Conservation (phyloP, 2,329 filamentous ascomycete species). For the Fusarium proliferatum region DNA sequence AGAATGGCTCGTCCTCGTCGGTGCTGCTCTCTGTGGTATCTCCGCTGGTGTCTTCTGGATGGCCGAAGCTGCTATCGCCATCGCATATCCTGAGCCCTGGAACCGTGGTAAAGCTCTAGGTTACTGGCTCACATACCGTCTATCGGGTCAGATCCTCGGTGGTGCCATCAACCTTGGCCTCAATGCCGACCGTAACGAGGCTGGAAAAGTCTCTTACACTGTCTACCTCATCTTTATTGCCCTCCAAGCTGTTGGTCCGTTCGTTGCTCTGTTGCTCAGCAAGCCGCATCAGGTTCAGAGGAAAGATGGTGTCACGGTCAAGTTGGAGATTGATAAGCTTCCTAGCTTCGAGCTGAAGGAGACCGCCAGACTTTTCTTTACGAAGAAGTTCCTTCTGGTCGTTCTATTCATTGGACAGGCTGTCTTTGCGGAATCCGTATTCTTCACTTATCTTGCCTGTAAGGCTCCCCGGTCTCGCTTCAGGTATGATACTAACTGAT, state of each 20-base stretch:
- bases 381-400: slow-evolving; percentile 70
- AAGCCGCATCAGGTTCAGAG: slow-evolving; percentile 71
- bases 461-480: background rate
- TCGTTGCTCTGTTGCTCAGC: slow-evolving; percentile 73
- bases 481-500: background rate
- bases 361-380: slow-evolving; percentile 69
- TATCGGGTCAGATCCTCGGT: slow-evolving; percentile 75
- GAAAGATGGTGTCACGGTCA: slow-evolving; percentile 71
- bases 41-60: slow-evolving; percentile 81
- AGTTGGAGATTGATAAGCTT: slow-evolving; percentile 66
- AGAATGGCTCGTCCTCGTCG: slow-evolving; percentile 76
- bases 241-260: slow-evolving; percentile 72
- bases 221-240: slow-evolving; percentile 79
- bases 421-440: slow-evolving; percentile 77
- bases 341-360: slow-evolving; percentile 69
- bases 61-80: slow-evolving; percentile 78
- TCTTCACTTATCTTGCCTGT: slow-evolving; percentile 71
- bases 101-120: slow-evolving; percentile 74
- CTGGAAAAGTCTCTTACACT: slow-evolving; percentile 74
- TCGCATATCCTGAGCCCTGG: slow-evolving; percentile 77
- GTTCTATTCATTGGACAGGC: slow-evolving; percentile 76
- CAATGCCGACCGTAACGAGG: slow-evolving; percentile 66
- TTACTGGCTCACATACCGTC: slow-evolving; percentile 71
- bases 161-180: slow-evolving; percentile 78
- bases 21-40: slow-evolving; percentile 75